These are phyloP conservation scores for Cladosporium sp. DNA, from an alignment of 2,329 filamentous ascomycete genomes.

Conservation along the genomic window DNA sequence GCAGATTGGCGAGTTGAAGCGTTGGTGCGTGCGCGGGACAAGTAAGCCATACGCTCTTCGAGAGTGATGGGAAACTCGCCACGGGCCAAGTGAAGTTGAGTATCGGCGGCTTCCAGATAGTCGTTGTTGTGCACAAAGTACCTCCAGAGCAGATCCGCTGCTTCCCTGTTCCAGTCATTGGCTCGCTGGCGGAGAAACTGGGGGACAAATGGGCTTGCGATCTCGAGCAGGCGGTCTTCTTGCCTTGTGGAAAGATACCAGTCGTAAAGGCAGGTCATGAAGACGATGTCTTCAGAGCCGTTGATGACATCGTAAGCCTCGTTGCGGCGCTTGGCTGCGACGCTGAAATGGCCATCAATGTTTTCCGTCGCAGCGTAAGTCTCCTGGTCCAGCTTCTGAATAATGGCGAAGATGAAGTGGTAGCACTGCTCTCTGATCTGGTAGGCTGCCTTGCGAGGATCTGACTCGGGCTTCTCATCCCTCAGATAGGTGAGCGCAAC, in stretches of 20 bases:
- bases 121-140: slow-evolving; percentile 83
- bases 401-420: slow-evolving; percentile 76
- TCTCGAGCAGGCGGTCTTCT: slow-evolving; percentile 79
- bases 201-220: slow-evolving; percentile 79
- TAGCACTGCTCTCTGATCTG: slow-evolving; percentile 75
- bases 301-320: slow-evolving; percentile 93
- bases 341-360: slow-evolving; percentile 72
- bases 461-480: slow-evolving; percentile 69
- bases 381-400: slow-evolving; percentile 70
- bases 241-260: slow-evolving; percentile 89
- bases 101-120: slow-evolving; percentile 82
- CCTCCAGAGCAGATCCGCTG: slow-evolving; percentile 87
- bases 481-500: slow-evolving; percentile 80
- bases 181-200: slow-evolving; percentile 80
- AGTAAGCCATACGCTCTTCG: slow-evolving; percentile 80
- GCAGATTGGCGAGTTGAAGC: slow-evolving; percentile 78
- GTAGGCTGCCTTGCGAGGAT: slow-evolving; percentile 65
- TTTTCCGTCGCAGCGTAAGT: slow-evolving; percentile 65
- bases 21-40: slow-evolving; percentile 88
- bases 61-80: slow-evolving; percentile 78
- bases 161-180: slow-evolving; percentile 59
- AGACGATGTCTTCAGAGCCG: slow-evolving; percentile 83
- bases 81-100: slow-evolving; percentile 78
- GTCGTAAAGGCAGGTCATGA: slow-evolving; percentile 94
- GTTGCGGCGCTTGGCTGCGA: slow-evolving; percentile 71